A percentile compares a stretch with the other conserved stretches of the same genome.
phyloP scores from a whole-genome alignment of 148 eudicot genomes.

The Limonium bicolor region DNA sequence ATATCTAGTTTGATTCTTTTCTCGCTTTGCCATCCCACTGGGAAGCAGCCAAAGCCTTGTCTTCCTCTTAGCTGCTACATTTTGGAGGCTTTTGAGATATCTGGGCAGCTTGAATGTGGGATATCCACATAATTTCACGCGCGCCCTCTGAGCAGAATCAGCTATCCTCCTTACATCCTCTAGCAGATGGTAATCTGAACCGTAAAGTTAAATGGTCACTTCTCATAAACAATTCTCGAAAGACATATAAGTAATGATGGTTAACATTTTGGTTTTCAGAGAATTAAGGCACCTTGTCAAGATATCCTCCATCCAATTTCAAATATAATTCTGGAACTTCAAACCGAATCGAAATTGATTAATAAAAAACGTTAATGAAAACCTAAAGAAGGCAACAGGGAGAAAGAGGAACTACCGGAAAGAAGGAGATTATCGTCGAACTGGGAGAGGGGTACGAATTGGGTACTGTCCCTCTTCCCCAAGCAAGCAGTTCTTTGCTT shows the following conservation, averaged over 20 bases:
- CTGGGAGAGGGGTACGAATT: slow-evolving; percentile 49
- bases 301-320: too few species aligned
- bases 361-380: background rate
- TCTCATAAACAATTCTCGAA: background rate
- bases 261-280: too few species aligned
- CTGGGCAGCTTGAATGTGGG: slow-evolving; percentile 38
- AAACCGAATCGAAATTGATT: too few species aligned
- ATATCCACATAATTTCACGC: slow-evolving; percentile 31
- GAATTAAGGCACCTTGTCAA: too few species aligned
- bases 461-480: slow-evolving; percentile 54
- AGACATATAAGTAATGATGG: background rate
- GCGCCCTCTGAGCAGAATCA: slow-evolving; percentile 71
- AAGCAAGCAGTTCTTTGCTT: slow-evolving; percentile 41
- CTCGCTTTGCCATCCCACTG: slow-evolving; percentile 68
- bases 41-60: slow-evolving; percentile 42
- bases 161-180: slow-evolving; percentile 92
- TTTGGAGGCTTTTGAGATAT: slow-evolving; percentile 38
- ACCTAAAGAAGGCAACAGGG: background rate
- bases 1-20: slow-evolving; percentile 40
- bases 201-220: background rate
- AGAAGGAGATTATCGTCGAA: slow-evolving; percentile 60
- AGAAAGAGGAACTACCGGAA: slow-evolving; percentile 31
- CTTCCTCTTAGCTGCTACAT: slow-evolving; percentile 38
- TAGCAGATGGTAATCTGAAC: slow-evolving; percentile 71
- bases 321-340: too few species aligned